A percentile compares a stretch with the other conserved stretches of the same genome.
These are phyloP conservation scores for Suhomyces emberorum DNA, from an alignment of 805 yeast species.

Conservation along the genomic window DNA sequence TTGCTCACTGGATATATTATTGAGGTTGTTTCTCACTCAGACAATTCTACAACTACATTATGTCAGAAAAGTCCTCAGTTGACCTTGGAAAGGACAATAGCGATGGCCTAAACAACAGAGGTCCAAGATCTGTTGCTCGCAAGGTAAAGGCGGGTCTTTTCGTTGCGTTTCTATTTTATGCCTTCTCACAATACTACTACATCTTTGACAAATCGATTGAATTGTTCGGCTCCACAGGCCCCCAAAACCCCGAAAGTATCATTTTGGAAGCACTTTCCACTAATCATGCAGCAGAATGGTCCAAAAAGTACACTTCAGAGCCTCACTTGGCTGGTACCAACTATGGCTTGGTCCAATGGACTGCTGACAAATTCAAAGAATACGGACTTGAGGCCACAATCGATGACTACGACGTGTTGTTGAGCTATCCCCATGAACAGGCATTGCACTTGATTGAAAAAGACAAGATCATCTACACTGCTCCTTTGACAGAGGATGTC, in stretches of 20 bases:
- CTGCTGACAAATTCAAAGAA: constrained; percentile 46
- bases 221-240: background rate
- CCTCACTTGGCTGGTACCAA: constrained; percentile 49
- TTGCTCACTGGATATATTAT: no score
- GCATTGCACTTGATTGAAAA: constrained; percentile 33
- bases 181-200: no score
- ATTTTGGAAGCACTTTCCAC: constrained; percentile 29
- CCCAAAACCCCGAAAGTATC: constrained; percentile 10
- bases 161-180: no score
- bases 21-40: no score
- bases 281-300: constrained; percentile 43
- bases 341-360: constrained; percentile 44
- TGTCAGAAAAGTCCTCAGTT: no score
- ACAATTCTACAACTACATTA: no score
- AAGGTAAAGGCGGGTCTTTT: no score
- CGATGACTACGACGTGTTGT: constrained; percentile 57
- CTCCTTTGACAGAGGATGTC: constrained; percentile 50
- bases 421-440: constrained; percentile 50
- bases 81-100: no score
- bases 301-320: constrained; percentile 37
- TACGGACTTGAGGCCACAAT: constrained; percentile 44
- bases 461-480: constrained; percentile 39
- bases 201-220: no score
- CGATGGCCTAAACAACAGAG: no score
- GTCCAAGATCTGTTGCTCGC: no score